phyloP scores from a whole-genome alignment of 495 filamentous ascomycete species.

The Neurospora sp. region DNA sequence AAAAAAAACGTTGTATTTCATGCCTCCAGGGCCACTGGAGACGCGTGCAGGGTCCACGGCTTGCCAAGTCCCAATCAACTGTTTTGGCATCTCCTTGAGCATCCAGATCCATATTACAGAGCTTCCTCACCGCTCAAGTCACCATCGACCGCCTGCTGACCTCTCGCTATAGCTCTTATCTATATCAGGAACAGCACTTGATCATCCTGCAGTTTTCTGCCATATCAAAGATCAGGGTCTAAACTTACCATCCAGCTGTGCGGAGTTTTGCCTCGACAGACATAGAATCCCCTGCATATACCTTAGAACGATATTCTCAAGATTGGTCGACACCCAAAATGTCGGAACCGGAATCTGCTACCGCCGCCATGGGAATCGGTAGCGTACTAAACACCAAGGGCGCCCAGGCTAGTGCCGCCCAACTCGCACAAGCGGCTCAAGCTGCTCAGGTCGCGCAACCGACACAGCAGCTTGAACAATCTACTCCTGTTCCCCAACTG shows the following conservation, averaged over 20 bases:
- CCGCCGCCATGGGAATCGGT: slow-evolving; percentile 28
- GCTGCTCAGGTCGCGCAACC: background rate
- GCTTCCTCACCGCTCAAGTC: slow-evolving; percentile 12
- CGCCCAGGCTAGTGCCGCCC: slow-evolving; percentile 1
- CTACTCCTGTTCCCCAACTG: slow-evolving; percentile 1
- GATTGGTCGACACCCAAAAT: slow-evolving; percentile 9
- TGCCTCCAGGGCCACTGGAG: background rate
- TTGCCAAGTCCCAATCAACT: slow-evolving; percentile 9
- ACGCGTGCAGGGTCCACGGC: background rate
- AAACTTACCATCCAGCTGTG: slow-evolving; percentile 3
- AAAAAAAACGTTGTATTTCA: slow-evolving; percentile 1
- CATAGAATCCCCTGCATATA: background rate
- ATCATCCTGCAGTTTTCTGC: background rate
- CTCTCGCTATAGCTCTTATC: background rate
- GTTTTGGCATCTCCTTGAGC: slow-evolving; percentile 1
- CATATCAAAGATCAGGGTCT: background rate
- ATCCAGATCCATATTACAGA: slow-evolving; percentile 4
- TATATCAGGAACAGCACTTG: background rate
- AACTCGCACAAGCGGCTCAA: background rate
- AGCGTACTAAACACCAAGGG: slow-evolving; percentile 28
- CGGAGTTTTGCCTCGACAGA: background rate
- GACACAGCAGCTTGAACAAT: background rate
- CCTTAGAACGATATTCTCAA: background rate
- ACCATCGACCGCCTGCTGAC: background rate
- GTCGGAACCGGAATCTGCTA: slow-evolving; percentile 25